A percentile compares a stretch with the other conserved stretches of the same genome.
Evolutionary conservation across 176 grass and related monocot genomes (phyloP).

Genomic region (Rhipidocladum racemiflorum): DNA sequence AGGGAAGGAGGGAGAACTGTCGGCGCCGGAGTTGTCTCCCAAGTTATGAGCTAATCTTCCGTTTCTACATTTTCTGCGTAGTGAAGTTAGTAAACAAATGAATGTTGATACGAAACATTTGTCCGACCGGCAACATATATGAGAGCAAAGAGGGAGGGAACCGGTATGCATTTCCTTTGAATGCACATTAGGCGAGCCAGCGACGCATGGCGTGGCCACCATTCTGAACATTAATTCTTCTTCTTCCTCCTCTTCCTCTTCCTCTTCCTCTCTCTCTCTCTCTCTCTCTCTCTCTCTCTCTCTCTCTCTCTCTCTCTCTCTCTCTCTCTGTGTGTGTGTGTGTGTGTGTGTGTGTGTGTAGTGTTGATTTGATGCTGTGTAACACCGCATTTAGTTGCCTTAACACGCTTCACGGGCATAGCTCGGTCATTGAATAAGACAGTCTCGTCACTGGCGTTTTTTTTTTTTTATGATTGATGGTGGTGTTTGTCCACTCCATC

Average conservation of each 20-base stretch:
- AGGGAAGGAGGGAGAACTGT: constrained; percentile 93
- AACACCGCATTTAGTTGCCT: constrained; percentile 19
- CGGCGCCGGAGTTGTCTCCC: constrained; percentile 87
- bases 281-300: too few relatives aligned
- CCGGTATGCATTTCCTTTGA: constrained; percentile 7
- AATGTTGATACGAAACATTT: constrained; percentile 57
- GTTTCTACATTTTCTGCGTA: constrained; percentile 15
- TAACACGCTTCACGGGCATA: constrained; percentile 35
- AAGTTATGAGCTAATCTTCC: constrained; percentile 59
- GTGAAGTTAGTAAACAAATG: constrained; percentile 28
- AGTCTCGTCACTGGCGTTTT: not conserved
- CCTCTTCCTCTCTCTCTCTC: too few relatives aligned
- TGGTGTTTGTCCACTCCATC: not conserved
- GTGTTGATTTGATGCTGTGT: constrained; percentile 23
- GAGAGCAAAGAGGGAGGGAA: constrained; percentile 25
- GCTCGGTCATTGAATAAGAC: constrained; percentile 44
- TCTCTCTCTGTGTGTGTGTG: too few relatives aligned
- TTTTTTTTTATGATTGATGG: not conserved
- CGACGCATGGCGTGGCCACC: constrained; percentile 13
- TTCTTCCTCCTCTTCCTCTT: not conserved
- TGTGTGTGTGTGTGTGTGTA: too few relatives aligned
- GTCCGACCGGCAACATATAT: constrained; percentile 14
- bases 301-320: too few relatives aligned
- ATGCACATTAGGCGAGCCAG: constrained; percentile 31
- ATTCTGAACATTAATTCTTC: constrained; percentile 17